Evolutionary conservation across 257 asterid species (phyloP).

Genomic region (Gardenia jasminoides): DNA sequence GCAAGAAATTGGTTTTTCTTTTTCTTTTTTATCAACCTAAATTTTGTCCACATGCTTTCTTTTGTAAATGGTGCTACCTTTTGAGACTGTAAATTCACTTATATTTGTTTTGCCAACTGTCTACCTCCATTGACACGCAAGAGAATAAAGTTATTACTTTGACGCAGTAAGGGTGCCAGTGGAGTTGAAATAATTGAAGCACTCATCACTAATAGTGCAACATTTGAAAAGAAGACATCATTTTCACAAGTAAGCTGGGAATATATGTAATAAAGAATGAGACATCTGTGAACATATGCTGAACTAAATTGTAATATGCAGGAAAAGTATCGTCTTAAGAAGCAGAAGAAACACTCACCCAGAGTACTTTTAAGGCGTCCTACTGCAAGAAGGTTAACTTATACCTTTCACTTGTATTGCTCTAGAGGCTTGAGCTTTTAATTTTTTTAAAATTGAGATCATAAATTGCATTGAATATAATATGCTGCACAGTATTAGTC

Average conservation of each 20-base stretch:
- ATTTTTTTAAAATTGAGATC: no score
- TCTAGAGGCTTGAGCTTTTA: not conserved
- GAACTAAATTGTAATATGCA: slow-evolving; percentile 35
- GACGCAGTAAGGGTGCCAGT: slow-evolving; percentile 69
- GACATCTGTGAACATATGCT: slow-evolving; percentile 19
- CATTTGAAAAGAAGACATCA: slow-evolving; percentile 90
- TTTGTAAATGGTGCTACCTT: not conserved
- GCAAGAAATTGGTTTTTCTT: not conserved
- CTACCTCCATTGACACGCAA: not conserved
- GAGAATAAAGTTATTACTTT: slow-evolving; percentile 10
- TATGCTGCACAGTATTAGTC: not conserved
- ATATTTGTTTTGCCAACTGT: not conserved
- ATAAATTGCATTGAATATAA: not conserved
- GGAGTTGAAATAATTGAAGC: slow-evolving; percentile 91
- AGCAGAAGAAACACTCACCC: slow-evolving; percentile 96
- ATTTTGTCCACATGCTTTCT: not conserved
- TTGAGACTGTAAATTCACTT: not conserved
- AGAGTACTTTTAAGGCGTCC: slow-evolving; percentile 90
- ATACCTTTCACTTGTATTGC: slow-evolving; percentile 4
- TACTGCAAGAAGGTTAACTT: slow-evolving; percentile 68
- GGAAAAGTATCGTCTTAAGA: slow-evolving; percentile 93
- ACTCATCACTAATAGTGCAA: slow-evolving; percentile 83
- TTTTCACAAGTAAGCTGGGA: slow-evolving; percentile 71
- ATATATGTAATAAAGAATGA: not conserved
- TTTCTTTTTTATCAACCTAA: no score